Conservation (phyloP, 495 filamentous ascomycete genomes). For the Neurospora discreta region DNA sequence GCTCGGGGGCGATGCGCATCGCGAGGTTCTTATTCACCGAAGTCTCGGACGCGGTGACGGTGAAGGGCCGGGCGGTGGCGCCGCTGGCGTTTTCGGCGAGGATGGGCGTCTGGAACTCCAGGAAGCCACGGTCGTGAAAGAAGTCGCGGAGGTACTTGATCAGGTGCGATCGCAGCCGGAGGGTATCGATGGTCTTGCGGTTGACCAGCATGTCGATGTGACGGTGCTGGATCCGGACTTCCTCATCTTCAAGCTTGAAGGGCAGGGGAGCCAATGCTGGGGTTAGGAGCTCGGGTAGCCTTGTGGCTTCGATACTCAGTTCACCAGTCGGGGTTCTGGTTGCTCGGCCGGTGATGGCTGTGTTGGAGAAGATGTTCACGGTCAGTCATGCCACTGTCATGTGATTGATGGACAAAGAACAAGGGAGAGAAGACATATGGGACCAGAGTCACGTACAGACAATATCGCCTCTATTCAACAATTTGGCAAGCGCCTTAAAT, state of each 20-base stretch:
- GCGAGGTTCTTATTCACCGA: conserved; percentile 57
- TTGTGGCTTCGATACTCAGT: conserved; percentile 57
- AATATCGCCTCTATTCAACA: conserved; percentile 64
- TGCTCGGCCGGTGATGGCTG: conserved; percentile 55
- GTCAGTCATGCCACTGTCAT: conserved; percentile 1
- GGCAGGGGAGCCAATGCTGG: conserved; percentile 71
- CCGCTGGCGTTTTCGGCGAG: conserved; percentile 66
- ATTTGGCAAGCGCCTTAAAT: conserved; percentile 48
- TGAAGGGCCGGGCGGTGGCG: conserved; percentile 76
- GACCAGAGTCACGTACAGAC: conserved; percentile 36
- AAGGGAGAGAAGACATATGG: conserved; percentile 31
- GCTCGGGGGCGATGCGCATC: conserved; percentile 79
- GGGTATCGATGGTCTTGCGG: conserved; percentile 47
- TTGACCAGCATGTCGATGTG: conserved; percentile 80
- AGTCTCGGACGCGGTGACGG: conserved; percentile 54
- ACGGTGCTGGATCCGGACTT: conserved; percentile 53
- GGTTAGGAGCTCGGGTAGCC: conserved; percentile 58
- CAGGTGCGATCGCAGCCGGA: conserved; percentile 64
- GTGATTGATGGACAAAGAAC: background rate
- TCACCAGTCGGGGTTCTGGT: conserved; percentile 64
- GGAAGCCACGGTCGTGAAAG: conserved; percentile 57
- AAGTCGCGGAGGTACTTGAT: conserved; percentile 63
- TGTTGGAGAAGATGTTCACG: conserved; percentile 1
- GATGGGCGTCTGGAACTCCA: conserved; percentile 86
- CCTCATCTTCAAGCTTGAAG: conserved; percentile 47